Base-by-base conservation (phyloP, 495 filamentous ascomycete species). In the Recurvomyces mirabilis region DNA sequence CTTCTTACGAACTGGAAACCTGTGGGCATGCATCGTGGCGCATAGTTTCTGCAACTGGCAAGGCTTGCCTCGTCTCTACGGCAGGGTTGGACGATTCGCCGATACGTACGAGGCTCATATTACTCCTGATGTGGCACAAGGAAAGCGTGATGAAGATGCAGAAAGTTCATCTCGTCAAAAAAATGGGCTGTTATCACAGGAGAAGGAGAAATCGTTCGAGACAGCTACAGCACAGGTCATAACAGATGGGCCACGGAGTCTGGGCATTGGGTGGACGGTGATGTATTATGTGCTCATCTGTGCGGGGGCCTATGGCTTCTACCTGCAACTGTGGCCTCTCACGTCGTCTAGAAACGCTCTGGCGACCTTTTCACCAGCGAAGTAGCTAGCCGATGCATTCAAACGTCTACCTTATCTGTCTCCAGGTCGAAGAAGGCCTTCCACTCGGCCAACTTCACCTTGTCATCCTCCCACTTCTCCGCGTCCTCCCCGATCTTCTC, bases 21-120 rank as follows among this genome's bases (percentile, higher is more conserved):
- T 94, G 26, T 65, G 73, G 33, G 79, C 82, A 7, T 77, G 78
- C 11, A 79, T 88, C 31, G 53, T 79, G 10, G 79, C 79, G 9
- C 91, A 98, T 57, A 73, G 75, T 9, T 94, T 96, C 64, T 96
- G 91, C 64, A 98, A 98, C 57, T 84, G 75, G 72, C 78, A 82
- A 70, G 89, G 91, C 1, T 57, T 95, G 47, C 91, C 93, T n/a
- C 69, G 82, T 10, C 56, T 96, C 15, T 93, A 83, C 82, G 87
- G 88, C 0, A 68, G 76, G 3, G 77, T 93, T 1, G 72, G 77
- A 1, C 75, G 88, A 0, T 71, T 78, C 51, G 61, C 62, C 0
- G 32, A 38, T 21, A 29, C 20, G 23, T 20, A 42, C 21, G 42
- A 35, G n/a, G 10, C 19, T 9, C 33, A 36, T 32, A 26, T 51